Conservation (phyloP, 2,329 filamentous ascomycete genomes). For the Botrytis pseudocinerea region DNA sequence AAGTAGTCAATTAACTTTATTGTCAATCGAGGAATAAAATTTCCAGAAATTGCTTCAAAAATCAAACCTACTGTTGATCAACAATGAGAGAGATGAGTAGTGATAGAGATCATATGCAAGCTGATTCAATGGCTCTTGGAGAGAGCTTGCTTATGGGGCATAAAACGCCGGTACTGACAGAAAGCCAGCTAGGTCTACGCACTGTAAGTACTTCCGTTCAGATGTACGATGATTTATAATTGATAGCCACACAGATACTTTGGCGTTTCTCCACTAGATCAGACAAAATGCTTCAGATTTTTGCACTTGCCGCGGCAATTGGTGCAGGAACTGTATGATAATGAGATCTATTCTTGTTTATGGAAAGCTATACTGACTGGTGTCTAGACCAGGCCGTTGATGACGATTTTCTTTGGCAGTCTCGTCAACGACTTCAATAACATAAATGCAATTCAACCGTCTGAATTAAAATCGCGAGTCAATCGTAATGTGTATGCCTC, state of each 20-base stretch:
- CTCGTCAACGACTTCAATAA: constrained; percentile 10
- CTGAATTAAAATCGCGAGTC: not conserved
- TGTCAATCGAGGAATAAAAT: not conserved
- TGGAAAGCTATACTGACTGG: not conserved
- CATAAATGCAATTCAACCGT: not conserved
- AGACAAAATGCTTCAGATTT: not conserved
- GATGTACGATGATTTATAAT: not conserved
- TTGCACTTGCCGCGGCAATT: constrained; percentile 1
- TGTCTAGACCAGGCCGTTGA: not conserved
- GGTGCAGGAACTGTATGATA: constrained; percentile 3
- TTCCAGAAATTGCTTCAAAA: not conserved
- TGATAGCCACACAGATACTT: not conserved
- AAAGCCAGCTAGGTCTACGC: not conserved
- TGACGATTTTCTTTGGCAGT: constrained; percentile 9
- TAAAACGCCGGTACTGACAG: not conserved
- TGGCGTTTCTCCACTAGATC: not conserved
- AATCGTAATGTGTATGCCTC: not conserved
- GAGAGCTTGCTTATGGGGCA: not conserved
- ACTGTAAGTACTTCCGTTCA: not conserved
- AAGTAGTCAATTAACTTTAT: not conserved
- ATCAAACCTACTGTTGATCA: not conserved
- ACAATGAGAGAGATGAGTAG: not conserved
- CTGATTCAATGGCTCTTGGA: not conserved
- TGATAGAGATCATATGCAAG: not conserved
- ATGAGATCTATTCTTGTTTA: no score